phyloP scores from a whole-genome alignment of 176 grass and related monocot species.

The Bonia amplexicaulis region DNA sequence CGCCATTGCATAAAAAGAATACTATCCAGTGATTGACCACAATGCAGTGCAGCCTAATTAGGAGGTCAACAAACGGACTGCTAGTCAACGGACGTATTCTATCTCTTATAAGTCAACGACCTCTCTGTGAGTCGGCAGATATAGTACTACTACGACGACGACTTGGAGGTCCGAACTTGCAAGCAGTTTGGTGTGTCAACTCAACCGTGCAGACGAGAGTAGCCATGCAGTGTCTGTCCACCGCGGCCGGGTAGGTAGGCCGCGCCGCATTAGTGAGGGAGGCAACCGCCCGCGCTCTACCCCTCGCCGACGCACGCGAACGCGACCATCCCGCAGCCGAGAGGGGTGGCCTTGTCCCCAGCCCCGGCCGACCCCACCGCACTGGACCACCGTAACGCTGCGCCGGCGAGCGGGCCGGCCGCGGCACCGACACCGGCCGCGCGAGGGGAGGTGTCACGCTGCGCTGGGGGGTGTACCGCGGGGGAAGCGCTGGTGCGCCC shows the following conservation, averaged over 20 bases:
- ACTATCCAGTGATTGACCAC: too few relatives aligned
- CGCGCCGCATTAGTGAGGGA: background rate
- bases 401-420: background rate
- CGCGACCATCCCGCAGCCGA: background rate
- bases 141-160: too few relatives aligned
- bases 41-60: too few relatives aligned
- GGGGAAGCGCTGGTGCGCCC: background rate
- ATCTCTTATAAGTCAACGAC: too few relatives aligned
- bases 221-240: background rate
- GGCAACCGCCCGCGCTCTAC: background rate
- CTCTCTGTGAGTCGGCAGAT: too few relatives aligned
- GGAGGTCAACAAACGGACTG: too few relatives aligned
- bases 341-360: slow-evolving; percentile 25
- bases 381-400: background rate
- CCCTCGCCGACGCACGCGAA: background rate
- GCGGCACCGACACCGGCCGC: background rate
- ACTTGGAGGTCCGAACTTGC: too few relatives aligned
- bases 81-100: too few relatives aligned
- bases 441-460: background rate
- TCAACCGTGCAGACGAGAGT: background rate
- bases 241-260: background rate
- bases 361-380: background rate
- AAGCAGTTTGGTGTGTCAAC: too few relatives aligned
- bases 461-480: background rate
- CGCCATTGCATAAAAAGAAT: too few relatives aligned